Conservation (phyloP, 192 early-diverging fungal species). For the Podila minutissima region DNA sequence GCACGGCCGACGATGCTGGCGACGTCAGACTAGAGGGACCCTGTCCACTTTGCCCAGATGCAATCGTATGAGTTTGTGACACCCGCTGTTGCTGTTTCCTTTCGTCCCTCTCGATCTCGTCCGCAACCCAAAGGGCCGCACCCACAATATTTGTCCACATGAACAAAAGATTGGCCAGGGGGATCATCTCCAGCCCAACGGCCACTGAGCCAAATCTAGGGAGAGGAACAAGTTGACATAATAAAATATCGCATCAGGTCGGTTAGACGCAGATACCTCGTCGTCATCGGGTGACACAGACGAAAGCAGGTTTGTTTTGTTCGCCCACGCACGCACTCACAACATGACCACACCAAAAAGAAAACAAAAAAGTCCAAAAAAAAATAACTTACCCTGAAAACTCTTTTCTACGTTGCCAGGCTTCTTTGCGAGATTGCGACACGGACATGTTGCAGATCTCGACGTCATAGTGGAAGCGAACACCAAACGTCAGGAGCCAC, state of each 20-base stretch:
- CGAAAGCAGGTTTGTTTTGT: slow-evolving; percentile 6
- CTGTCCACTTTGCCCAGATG: background rate
- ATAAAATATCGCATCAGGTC: background rate
- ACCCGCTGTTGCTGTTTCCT: slow-evolving; percentile 1
- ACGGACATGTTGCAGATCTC: slow-evolving; percentile 60
- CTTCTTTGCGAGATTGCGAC: slow-evolving; percentile 51
- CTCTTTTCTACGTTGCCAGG: slow-evolving; percentile 48
- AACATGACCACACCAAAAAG: slow-evolving; percentile 27
- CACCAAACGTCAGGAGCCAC: slow-evolving; percentile 62
- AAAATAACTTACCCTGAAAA: slow-evolving; percentile 27
- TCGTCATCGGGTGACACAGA: slow-evolving; percentile 55
- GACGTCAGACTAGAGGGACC: background rate
- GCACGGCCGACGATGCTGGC: background rate
- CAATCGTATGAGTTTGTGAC: background rate
- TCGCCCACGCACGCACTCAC: slow-evolving; percentile 56
- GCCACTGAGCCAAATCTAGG: slow-evolving; percentile 57
- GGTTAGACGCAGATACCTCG: background rate
- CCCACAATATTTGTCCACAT: slow-evolving; percentile 78
- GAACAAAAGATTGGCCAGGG: slow-evolving; percentile 69
- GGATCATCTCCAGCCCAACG: slow-evolving; percentile 67
- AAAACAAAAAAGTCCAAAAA: too few species aligned
- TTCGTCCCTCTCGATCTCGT: slow-evolving; percentile 40
- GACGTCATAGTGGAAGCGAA: slow-evolving; percentile 61
- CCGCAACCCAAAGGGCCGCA: slow-evolving; percentile 39
- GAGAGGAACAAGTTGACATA: too few species aligned